These are phyloP conservation scores for Euphorbia corollata DNA, from an alignment of 441 rosid species.

Conservation along the genomic window DNA sequence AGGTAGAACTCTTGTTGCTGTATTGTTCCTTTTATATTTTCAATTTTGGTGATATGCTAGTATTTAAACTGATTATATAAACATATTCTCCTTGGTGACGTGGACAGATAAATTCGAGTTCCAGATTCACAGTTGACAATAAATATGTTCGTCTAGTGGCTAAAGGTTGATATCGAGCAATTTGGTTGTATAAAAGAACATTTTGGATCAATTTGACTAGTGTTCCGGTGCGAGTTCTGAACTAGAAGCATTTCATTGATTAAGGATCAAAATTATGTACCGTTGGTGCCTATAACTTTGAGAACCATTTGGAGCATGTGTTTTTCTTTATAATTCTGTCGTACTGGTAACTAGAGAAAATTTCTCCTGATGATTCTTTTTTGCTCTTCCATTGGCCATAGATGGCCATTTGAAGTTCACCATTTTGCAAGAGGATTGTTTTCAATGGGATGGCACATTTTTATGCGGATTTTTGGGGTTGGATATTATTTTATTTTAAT, in stretches of 20 bases:
- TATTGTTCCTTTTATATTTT: neutral
- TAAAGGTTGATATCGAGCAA: conserved; percentile 29
- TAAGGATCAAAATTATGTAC: conserved; percentile 9
- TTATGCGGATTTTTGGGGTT: neutral
- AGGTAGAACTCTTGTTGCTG: conserved; percentile 38
- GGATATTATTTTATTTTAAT: neutral
- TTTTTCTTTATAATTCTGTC: neutral
- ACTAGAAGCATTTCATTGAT: neutral
- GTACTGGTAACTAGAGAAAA: neutral
- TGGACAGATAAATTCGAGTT: conserved; percentile 57
- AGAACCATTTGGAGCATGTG: neutral
- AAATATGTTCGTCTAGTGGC: conserved; percentile 52
- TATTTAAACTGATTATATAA: no score
- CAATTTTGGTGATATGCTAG: no score
- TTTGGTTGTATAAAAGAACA: conserved; percentile 1
- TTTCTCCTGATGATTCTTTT: neutral
- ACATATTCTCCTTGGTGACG: conserved; percentile 1
- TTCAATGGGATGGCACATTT: neutral
- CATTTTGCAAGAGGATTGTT: neutral
- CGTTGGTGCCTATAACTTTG: neutral
- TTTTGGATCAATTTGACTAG: neutral
- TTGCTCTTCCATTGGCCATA: neutral
- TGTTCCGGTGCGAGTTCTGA: neutral
- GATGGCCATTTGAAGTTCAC: neutral
- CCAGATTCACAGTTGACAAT: conserved; percentile 47